Percentiles rank a stretch among this genome's conserved stretches.
phyloP scores from a whole-genome alignment of 2,329 filamentous ascomycete species.

The Cercospora zeae-maydis region DNA sequence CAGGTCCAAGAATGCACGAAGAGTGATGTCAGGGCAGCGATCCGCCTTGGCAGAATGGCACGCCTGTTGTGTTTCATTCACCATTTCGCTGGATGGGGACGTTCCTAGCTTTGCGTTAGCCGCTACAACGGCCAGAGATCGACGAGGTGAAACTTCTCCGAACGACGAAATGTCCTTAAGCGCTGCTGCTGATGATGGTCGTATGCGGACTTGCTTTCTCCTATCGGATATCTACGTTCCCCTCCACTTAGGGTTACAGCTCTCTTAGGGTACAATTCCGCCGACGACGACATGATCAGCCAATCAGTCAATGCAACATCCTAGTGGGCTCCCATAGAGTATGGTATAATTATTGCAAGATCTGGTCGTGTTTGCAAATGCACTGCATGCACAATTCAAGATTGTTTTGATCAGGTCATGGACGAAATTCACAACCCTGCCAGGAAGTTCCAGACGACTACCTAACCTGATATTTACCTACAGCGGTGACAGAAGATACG shows the following conservation, averaged over 20 bases:
- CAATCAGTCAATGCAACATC: not conserved
- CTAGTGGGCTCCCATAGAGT: not conserved
- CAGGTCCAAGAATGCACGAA: not conserved
- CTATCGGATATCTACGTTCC: too few species aligned
- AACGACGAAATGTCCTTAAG: too few species aligned
- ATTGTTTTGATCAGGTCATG: not conserved
- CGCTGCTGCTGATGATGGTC: conserved; percentile 38
- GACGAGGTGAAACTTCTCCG: too few species aligned
- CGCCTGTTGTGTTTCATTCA: too few species aligned
- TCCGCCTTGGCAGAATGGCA: not conserved
- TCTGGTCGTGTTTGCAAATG: not conserved
- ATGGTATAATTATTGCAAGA: not conserved
- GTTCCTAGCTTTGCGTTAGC: too few species aligned
- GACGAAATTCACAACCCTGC: not conserved
- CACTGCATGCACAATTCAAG: not conserved
- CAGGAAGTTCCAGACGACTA: not conserved
- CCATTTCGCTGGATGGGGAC: too few species aligned
- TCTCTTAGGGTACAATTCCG: not conserved
- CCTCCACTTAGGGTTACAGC: conserved; percentile 20
- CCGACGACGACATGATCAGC: not conserved
- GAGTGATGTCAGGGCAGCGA: conserved; percentile 3
- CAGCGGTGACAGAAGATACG: too few species aligned
- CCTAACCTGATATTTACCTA: too few species aligned
- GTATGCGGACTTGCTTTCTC: conserved; percentile 33
- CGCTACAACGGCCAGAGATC: too few species aligned